These are phyloP conservation scores for Trametes meyenii DNA, from an alignment of 768 basidiomycete species.

Conservation along the genomic window DNA sequence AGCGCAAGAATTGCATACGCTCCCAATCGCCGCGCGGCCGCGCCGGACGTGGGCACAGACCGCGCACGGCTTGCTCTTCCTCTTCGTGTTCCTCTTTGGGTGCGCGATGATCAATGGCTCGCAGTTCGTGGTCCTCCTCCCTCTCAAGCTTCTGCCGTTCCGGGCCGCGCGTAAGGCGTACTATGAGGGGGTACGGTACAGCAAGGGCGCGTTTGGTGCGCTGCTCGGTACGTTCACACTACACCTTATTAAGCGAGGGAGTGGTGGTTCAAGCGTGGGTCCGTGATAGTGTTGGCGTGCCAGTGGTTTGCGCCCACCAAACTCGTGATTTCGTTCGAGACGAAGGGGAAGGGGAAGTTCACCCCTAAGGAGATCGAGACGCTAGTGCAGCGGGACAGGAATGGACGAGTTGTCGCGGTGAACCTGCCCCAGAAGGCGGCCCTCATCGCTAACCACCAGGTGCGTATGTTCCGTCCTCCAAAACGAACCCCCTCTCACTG, in stretches of 20 bases:
- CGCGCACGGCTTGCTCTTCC: slow-evolving; percentile 53
- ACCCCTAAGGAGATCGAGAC: slow-evolving; percentile 58
- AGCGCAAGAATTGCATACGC: slow-evolving; percentile 36
- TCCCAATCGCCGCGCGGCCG: slow-evolving; percentile 59
- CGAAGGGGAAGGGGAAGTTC: slow-evolving; percentile 64
- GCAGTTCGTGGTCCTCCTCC: slow-evolving; percentile 73
- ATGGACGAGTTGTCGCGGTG: slow-evolving; percentile 61
- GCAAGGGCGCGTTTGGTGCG: slow-evolving; percentile 80
- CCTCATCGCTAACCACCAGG: slow-evolving; percentile 93
- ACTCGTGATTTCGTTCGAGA: slow-evolving; percentile 74
- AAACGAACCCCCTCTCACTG: neutral
- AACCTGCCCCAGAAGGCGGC: slow-evolving; percentile 80
- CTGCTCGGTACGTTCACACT: slow-evolving; percentile 58
- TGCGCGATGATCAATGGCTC: slow-evolving; percentile 70
- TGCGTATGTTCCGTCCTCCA: slow-evolving; percentile 35
- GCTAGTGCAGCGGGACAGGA: slow-evolving; percentile 56
- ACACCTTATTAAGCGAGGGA: neutral
- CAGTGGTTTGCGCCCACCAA: slow-evolving; percentile 83
- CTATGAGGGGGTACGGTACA: slow-evolving; percentile 71
- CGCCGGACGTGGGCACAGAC: slow-evolving; percentile 55
- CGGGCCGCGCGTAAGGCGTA: slow-evolving; percentile 57
- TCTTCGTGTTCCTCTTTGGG: slow-evolving; percentile 60
- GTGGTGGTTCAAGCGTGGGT: slow-evolving; percentile 2
- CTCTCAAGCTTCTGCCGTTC: slow-evolving; percentile 67
- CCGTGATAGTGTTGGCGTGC: slow-evolving; percentile 66